Conservation (phyloP, 2,329 filamentous ascomycete species). For the Xylaria arbuscula region DNA sequence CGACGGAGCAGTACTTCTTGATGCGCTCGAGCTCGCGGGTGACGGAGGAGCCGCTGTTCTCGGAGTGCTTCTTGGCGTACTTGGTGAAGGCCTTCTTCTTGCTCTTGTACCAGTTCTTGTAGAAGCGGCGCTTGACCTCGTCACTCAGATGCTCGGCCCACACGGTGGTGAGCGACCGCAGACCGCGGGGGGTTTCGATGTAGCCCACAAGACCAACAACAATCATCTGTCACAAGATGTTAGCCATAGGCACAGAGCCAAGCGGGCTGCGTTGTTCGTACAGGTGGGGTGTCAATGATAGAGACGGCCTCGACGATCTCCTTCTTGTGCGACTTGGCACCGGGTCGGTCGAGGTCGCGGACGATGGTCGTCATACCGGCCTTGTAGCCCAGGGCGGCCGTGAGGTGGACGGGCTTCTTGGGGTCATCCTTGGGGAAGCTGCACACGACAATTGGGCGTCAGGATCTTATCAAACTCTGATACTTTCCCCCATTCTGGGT, state of each 20-base stretch:
- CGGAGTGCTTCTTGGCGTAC: conserved; percentile 99
- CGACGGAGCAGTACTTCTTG: conserved; percentile 99
- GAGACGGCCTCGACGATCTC: conserved; percentile 90
- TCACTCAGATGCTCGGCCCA: conserved; percentile 99
- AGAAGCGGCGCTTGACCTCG: conserved; percentile 99
- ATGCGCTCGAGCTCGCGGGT: conserved; percentile 99
- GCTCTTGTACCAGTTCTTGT: conserved; percentile 99
- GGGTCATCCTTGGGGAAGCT: conserved; percentile 99
- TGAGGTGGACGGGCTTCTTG: conserved; percentile 99
- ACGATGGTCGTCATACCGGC: conserved; percentile 99
- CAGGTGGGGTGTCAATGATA: conserved; percentile 92
- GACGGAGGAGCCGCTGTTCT: conserved; percentile 89
- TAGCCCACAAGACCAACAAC: conserved; percentile 99
- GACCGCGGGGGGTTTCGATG: conserved; percentile 99
- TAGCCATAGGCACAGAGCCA: conserved; percentile 79
- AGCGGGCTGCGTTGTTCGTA: conserved; percentile 88
- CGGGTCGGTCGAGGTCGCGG: conserved; percentile 97
- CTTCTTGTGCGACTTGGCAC: conserved; percentile 99
- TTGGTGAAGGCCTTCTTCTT: conserved; percentile 99
- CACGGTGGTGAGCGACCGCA: conserved; percentile 98
- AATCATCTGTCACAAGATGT: conserved; percentile 87
- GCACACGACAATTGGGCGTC: conserved; percentile 43
- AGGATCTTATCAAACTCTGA: conserved; percentile 27
- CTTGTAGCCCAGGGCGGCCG: conserved; percentile 99
- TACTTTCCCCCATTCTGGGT: not conserved